phyloP scores from a whole-genome alignment of 2,329 filamentous ascomycete species.

The Colletotrichum endophyticum region DNA sequence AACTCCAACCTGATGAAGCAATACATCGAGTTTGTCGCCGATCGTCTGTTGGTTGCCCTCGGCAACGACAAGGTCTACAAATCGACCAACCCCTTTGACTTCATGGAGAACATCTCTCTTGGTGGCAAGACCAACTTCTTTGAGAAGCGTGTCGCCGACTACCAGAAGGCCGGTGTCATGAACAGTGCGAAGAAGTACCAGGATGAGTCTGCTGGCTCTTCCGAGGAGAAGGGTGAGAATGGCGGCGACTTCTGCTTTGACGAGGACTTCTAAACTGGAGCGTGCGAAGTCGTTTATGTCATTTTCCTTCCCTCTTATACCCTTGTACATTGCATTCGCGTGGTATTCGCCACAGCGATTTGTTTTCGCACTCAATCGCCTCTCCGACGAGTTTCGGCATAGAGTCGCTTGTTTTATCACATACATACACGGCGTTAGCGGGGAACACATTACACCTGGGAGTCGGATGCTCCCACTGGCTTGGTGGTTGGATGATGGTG shows the following conservation, averaged over 20 bases:
- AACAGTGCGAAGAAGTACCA: slow-evolving; percentile 81
- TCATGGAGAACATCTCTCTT: slow-evolving; percentile 99
- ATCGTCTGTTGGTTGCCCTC: slow-evolving; percentile 89
- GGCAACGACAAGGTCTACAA: slow-evolving; percentile 96
- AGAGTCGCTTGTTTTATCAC: slow-evolving; percentile 1
- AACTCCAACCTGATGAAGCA: slow-evolving; percentile 98
- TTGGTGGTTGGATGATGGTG: slow-evolving; percentile 15
- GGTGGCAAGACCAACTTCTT: slow-evolving; percentile 99
- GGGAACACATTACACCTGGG: slow-evolving; percentile 3
- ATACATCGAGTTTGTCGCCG: slow-evolving; percentile 99
- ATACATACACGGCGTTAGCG: slow-evolving; percentile 15
- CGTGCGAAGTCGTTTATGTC: slow-evolving; percentile 11
- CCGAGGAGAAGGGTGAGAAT: slow-evolving; percentile 60
- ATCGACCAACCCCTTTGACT: slow-evolving; percentile 95
- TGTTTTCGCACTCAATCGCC: slow-evolving; percentile 26
- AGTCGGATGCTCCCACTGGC: slow-evolving; percentile 11
- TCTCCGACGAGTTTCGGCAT: background rate
- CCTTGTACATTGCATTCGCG: slow-evolving; percentile 23
- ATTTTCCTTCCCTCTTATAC: slow-evolving; percentile 23
- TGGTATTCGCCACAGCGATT: slow-evolving; percentile 27
- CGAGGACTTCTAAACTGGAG: slow-evolving; percentile 83
- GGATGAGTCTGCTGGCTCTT: slow-evolving; percentile 42
- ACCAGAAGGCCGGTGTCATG: slow-evolving; percentile 99
- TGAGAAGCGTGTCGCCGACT: slow-evolving; percentile 99
- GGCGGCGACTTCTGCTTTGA: slow-evolving; percentile 90